Base-by-base conservation (phyloP, 345 rosid genomes). In the Laguncularia racemosa region DNA sequence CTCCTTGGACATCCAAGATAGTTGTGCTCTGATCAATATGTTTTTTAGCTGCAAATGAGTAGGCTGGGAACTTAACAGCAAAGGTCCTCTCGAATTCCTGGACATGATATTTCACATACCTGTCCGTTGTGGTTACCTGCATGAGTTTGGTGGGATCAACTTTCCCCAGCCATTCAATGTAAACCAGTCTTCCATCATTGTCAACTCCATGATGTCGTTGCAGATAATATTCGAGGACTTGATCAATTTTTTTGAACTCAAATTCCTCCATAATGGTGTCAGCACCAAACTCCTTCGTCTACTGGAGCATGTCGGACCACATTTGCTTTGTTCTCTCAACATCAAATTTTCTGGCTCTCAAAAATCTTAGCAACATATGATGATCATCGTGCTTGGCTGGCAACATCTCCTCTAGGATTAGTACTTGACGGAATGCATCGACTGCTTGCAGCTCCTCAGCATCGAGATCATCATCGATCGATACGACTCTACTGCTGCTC, bases 131-230 rank as follows among this genome's bases (percentile, higher is more conserved):
- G 10, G 96, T 88, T 48, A 81, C 93, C 72, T 91, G 85, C 81
- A 82, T 64, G 59, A 91, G 63, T 84, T 91, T 91, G 70, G 56
- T 77, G 16, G 82, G 68, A 67, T 91, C 96, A 21, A 91, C 86
- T 70, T 80, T 80, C 10, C 97, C 95, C 14, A 88, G 58, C 60
- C 80, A 73, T 65, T 91, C 96, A 12, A 91, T 83, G 72, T 91
- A 91, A 17, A 91, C 65, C 0, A 91, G 91, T 50, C 87, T 63
- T 43, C 97, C 95, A 2, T 87, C 97, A 72, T 87, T 87, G 52
- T 91, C 96, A 33, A 85, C 73, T 21, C 93, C 93, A 64, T 87
- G 96, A 67, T 87, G 79, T 52, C 91, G 93, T 75, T 91, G 97
- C 2, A 95, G 96, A 66, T 91, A 91, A 67, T 82, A 69, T 56